Evolutionary conservation across 192 early-diverging fungal genomes (phyloP).

Genomic region (Phycomyces nitens): DNA sequence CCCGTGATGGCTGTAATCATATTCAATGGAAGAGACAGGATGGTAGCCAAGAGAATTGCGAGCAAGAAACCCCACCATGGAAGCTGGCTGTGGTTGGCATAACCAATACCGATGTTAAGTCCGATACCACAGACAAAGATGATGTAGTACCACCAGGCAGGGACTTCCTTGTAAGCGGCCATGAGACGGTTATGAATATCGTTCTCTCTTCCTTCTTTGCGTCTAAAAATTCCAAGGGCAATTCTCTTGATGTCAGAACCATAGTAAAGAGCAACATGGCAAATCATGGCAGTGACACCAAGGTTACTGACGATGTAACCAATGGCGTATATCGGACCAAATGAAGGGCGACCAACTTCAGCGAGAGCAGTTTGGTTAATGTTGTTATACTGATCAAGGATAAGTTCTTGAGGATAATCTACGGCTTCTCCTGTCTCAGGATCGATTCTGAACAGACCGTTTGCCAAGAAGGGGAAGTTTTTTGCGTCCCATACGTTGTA

Average conservation of each 20-base stretch:
- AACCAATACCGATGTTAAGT: constrained; percentile 38
- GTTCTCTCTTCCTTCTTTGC: constrained; percentile 24
- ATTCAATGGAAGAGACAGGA: constrained; percentile 51
- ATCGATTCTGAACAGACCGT: constrained; percentile 41
- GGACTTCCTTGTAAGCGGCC: constrained; percentile 62
- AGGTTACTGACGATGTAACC: constrained; percentile 57
- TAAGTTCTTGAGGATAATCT: constrained; percentile 24
- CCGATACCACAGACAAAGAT: constrained; percentile 50
- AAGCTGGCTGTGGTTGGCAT: constrained; percentile 23
- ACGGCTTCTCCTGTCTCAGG: constrained; percentile 38
- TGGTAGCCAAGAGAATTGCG: constrained; percentile 33
- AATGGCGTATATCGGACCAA: constrained; percentile 54
- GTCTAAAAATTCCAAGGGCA: constrained; percentile 42
- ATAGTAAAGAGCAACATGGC: constrained; percentile 60
- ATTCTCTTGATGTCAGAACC: constrained; percentile 55
- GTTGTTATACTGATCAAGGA: constrained; percentile 43
- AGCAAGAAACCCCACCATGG: constrained; percentile 39
- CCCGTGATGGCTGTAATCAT: constrained; percentile 56
- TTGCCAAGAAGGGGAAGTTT: constrained; percentile 49
- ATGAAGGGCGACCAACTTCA: constrained; percentile 43
- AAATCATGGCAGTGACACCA: constrained; percentile 55
- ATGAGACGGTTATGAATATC: constrained; percentile 67
- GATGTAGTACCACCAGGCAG: constrained; percentile 70
- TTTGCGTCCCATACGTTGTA: constrained; percentile 48
- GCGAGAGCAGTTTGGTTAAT: constrained; percentile 45